Percentiles rank a stretch among this genome's conserved stretches.
Evolutionary conservation across 441 rosid species (phyloP).

Genomic region (Melastoma candidum): DNA sequence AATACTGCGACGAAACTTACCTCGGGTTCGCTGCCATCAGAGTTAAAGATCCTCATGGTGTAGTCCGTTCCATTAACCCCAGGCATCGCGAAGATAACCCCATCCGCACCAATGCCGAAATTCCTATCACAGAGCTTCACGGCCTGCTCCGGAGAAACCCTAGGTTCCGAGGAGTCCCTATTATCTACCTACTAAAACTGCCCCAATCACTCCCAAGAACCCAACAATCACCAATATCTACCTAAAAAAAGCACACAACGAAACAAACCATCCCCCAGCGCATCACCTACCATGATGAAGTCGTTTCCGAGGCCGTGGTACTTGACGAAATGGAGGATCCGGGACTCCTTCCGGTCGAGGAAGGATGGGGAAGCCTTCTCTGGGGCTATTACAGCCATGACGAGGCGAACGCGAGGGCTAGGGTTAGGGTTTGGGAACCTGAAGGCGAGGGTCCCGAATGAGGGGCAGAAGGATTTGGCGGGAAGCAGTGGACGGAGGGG

Average conservation of each 20-base stretch:
- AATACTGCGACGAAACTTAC: slow-evolving; percentile 14
- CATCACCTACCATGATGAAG: slow-evolving; percentile 61
- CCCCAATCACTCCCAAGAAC: too few species aligned
- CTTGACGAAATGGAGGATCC: slow-evolving; percentile 69
- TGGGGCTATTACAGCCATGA: slow-evolving; percentile 42
- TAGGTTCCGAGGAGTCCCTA: slow-evolving; percentile 62
- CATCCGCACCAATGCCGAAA: slow-evolving; percentile 96
- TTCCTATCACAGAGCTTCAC: slow-evolving; percentile 78
- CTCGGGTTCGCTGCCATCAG: slow-evolving; percentile 97
- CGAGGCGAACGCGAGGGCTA: slow-evolving; percentile 26
- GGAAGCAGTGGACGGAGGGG: too few species aligned
- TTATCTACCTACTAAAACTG: slow-evolving; percentile 56
- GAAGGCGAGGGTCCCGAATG: too few species aligned
- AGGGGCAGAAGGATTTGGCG: too few species aligned
- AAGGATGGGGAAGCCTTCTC: slow-evolving; percentile 33
- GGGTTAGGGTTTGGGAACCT: slow-evolving; percentile 11
- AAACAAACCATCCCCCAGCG: too few species aligned
- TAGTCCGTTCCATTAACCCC: slow-evolving; percentile 77
- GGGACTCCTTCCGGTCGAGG: slow-evolving; percentile 43
- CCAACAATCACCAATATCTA: too few species aligned
- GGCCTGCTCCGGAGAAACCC: slow-evolving; percentile 68
- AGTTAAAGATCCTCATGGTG: slow-evolving; percentile 81
- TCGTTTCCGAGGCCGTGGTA: slow-evolving; percentile 97
- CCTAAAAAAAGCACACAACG: too few species aligned
- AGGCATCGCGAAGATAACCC: slow-evolving; percentile 87